These are phyloP conservation scores for Juncus inflexus DNA, from an alignment of 176 grass and related monocot species.

Conservation along the genomic window DNA sequence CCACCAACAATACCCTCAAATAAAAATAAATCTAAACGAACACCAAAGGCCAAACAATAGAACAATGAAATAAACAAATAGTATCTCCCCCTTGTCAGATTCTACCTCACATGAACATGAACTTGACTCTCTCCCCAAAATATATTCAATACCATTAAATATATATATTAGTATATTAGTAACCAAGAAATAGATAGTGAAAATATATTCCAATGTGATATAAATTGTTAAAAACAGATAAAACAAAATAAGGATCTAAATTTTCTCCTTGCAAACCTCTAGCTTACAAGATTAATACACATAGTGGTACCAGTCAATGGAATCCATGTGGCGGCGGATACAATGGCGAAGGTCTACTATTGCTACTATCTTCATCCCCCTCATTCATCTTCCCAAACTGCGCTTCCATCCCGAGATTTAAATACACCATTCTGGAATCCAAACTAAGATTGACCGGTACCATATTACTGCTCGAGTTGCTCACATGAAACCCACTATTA, in stretches of 20 bases:
- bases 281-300: constrained; percentile 72
- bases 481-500: constrained; percentile 42
- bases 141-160: not conserved
- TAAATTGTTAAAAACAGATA: constrained; percentile 29
- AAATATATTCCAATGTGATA: constrained; percentile 15
- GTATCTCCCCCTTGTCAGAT: constrained; percentile 13
- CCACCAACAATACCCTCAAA: constrained; percentile 19
- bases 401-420: constrained; percentile 89
- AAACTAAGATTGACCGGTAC: constrained; percentile 66
- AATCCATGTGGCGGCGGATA: constrained; percentile 80
- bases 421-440: constrained; percentile 95
- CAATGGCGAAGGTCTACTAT: constrained; percentile 59
- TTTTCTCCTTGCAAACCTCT: constrained; percentile 33
- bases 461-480: constrained; percentile 53
- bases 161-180: constrained; percentile 4
- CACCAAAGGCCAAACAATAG: constrained; percentile 20
- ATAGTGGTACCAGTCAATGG: constrained; percentile 48
- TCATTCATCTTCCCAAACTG: constrained; percentile 79
- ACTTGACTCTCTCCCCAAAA: constrained; percentile 13
- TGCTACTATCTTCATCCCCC: constrained; percentile 43
- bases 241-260: constrained; percentile 24
- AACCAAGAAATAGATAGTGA: constrained; percentile 8
- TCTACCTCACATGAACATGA: constrained; percentile 15
- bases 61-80: constrained; percentile 3
- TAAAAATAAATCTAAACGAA: constrained; percentile 20